Conservation (phyloP, 2,329 filamentous ascomycete species). For the Aspergillus caelatus region DNA sequence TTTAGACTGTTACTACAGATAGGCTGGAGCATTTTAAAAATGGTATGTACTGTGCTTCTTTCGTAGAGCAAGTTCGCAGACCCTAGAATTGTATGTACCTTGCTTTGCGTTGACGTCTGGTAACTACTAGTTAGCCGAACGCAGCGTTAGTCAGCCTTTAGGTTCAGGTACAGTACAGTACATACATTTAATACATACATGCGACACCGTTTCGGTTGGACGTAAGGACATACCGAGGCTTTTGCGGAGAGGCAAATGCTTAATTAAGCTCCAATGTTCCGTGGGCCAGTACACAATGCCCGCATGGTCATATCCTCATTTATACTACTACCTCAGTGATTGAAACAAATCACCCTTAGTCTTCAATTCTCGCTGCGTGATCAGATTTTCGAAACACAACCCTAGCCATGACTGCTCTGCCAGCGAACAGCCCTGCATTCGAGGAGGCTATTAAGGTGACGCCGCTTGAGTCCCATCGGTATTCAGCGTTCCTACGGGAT, state of each 20-base stretch:
- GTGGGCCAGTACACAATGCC: background rate
- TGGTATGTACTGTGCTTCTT: background rate
- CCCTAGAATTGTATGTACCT: background rate
- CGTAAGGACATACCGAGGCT: background rate
- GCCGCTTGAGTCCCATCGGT: conserved; percentile 56
- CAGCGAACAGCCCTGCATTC: conserved; percentile 32
- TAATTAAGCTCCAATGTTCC: background rate
- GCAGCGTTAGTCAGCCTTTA: background rate
- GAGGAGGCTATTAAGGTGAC: conserved; percentile 42
- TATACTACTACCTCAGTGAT: background rate
- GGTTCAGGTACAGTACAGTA: background rate
- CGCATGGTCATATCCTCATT: background rate
- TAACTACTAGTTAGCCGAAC: background rate
- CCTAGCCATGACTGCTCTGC: conserved; percentile 9
- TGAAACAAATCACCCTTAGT: background rate
- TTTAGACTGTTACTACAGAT: background rate
- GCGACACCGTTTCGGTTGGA: background rate
- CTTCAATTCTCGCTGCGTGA: background rate
- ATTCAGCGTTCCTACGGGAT: conserved; percentile 57
- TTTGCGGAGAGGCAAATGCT: background rate
- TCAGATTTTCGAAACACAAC: background rate
- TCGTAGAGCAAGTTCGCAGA: background rate
- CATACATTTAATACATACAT: background rate
- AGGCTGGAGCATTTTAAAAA: background rate
- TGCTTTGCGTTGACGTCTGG: background rate